A percentile compares a stretch with the other conserved stretches of the same genome.
These are phyloP conservation scores for Ottelia alismoides DNA, from an alignment of 106 monocot genomes.

Conservation along the genomic window DNA sequence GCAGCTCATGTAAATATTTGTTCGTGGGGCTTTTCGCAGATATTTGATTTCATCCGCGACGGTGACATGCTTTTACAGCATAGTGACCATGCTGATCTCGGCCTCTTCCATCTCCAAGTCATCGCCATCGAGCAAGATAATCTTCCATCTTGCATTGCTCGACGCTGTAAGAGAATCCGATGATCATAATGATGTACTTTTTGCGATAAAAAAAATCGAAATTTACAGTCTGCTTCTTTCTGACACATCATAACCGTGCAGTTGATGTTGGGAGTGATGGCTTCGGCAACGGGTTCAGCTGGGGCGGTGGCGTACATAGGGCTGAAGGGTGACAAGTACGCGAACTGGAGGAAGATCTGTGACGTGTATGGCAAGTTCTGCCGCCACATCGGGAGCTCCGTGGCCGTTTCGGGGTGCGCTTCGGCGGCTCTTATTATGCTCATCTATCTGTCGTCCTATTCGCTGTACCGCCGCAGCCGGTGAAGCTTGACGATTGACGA, in stretches of 20 bases:
- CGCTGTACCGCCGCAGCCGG: constrained; percentile 37
- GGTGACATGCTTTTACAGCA: constrained; percentile 32
- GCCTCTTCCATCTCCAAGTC: constrained; percentile 6
- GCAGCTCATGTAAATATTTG: too few species aligned
- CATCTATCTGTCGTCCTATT: constrained; percentile 29
- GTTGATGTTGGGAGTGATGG: constrained; percentile 57
- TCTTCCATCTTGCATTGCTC: constrained; percentile 7
- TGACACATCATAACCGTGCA: too few species aligned
- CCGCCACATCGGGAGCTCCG: constrained; percentile 26
- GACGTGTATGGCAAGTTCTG: constrained; percentile 52
- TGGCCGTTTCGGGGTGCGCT: constrained; percentile 22
- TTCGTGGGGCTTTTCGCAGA: too few species aligned
- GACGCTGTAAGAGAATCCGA: constrained; percentile 7
- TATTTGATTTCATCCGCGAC: too few species aligned
- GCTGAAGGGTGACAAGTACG: constrained; percentile 48
- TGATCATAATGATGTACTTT: neutral
- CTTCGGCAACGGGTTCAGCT: constrained; percentile 51
- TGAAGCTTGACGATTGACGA: too few species aligned
- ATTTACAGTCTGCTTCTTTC: too few species aligned
- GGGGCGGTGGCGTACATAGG: constrained; percentile 52
- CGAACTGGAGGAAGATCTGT: constrained; percentile 55
- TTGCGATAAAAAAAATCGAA: too few species aligned
- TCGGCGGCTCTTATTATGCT: constrained; percentile 43
- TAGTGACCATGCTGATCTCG: constrained; percentile 27
- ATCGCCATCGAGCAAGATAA: constrained; percentile 6